Percentiles rank a stretch among this genome's conserved stretches.
Evolutionary conservation across 495 filamentous ascomycete species (phyloP).

Genomic region (Lepraria neglecta): DNA sequence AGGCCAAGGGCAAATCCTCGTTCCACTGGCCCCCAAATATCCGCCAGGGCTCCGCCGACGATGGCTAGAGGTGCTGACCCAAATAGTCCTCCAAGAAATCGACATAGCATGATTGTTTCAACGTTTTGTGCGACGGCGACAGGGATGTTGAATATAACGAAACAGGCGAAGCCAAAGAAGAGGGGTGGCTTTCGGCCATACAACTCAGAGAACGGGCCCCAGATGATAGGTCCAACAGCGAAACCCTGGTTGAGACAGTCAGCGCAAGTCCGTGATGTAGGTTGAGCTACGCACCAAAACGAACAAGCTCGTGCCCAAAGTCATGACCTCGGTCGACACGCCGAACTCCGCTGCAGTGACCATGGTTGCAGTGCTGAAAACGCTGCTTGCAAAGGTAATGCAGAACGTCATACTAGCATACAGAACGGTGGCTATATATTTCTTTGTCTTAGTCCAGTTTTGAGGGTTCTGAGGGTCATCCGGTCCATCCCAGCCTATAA

Average conservation of each 20-base stretch:
- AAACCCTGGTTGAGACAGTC: constrained; percentile 30
- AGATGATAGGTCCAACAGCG: constrained; percentile 49
- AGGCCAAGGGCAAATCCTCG: constrained; percentile 55
- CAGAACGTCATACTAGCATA: constrained; percentile 52
- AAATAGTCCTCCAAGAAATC: constrained; percentile 51
- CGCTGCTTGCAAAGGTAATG: constrained; percentile 53
- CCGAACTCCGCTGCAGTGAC: constrained; percentile 43
- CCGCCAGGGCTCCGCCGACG: constrained; percentile 55
- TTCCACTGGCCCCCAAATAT: constrained; percentile 54
- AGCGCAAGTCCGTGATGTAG: not conserved
- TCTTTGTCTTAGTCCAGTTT: constrained; percentile 56
- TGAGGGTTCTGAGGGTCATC: constrained; percentile 65
- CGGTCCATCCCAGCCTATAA: constrained; percentile 50
- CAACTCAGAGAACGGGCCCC: constrained; percentile 70
- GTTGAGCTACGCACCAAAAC: constrained; percentile 38
- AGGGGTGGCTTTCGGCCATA: constrained; percentile 57
- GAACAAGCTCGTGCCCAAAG: constrained; percentile 48
- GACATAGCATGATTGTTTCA: constrained; percentile 46
- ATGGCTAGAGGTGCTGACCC: constrained; percentile 54
- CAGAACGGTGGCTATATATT: constrained; percentile 65
- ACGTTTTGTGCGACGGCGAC: constrained; percentile 50
- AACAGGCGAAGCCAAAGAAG: constrained; percentile 43
- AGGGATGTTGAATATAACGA: constrained; percentile 51
- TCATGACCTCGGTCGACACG: constrained; percentile 44
- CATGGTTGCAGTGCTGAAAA: constrained; percentile 48